These are phyloP conservation scores for Pistacia vera DNA, from an alignment of 345 rosid genomes.

Conservation along the genomic window DNA sequence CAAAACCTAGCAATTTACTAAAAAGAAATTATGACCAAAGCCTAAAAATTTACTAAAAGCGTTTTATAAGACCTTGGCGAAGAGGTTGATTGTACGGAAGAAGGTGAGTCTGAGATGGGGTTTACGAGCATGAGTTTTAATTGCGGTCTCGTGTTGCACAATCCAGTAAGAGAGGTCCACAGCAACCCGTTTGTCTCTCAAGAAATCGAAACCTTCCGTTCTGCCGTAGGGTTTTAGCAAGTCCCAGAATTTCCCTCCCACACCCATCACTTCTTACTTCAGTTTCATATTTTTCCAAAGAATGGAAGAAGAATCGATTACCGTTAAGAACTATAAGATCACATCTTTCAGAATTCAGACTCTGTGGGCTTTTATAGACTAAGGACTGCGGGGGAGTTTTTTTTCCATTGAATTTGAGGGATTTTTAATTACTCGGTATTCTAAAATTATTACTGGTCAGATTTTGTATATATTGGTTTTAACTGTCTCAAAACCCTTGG, in stretches of 20 bases:
- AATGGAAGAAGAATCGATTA: background rate
- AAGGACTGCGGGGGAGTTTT: too few species aligned
- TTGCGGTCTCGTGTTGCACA: conserved; percentile 81
- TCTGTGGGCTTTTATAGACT: too few species aligned
- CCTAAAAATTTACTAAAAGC: too few species aligned
- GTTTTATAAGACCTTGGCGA: conserved; percentile 61
- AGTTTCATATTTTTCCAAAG: background rate
- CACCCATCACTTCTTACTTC: conserved; percentile 53
- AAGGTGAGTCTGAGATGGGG: conserved; percentile 86
- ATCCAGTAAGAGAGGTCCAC: conserved; percentile 92
- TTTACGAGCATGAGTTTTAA: conserved; percentile 42
- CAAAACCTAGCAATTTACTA: background rate
- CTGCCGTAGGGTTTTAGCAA: conserved; percentile 65
- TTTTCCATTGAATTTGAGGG: too few species aligned
- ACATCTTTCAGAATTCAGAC: too few species aligned
- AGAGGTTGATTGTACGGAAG: conserved; percentile 86
- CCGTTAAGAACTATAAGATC: too few species aligned
- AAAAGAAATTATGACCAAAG: too few species aligned
- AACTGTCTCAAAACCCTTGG: too few species aligned
- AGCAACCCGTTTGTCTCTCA: conserved; percentile 77
- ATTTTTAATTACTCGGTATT: too few species aligned
- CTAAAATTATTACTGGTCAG: too few species aligned
- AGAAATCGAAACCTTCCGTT: conserved; percentile 57
- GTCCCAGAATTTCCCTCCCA: conserved; percentile 94
- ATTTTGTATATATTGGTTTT: too few species aligned